phyloP scores from a whole-genome alignment of 345 rosid species.

The Boechera stricta region DNA sequence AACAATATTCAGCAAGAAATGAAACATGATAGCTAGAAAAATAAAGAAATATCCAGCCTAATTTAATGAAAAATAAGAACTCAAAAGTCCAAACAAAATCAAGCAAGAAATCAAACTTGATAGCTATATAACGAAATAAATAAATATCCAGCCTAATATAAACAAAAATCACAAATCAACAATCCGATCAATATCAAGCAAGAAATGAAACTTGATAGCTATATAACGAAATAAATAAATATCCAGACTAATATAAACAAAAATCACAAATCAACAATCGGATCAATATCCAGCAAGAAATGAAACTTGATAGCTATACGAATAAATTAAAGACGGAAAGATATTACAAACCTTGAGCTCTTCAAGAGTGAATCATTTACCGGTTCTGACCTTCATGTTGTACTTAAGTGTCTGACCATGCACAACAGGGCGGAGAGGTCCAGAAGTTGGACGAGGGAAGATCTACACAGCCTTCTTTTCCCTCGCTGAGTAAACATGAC shows the following conservation, averaged over 20 bases:
- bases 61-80: not conserved
- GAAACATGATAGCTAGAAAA: too few relatives aligned
- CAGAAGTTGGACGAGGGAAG: conserved; percentile 81
- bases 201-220: too few relatives aligned
- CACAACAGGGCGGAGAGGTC: conserved; percentile 81
- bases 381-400: conserved; percentile 84
- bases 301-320: not conserved
- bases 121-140: too few relatives aligned
- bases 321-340: not conserved
- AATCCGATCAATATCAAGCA: too few relatives aligned
- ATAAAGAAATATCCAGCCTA: not conserved
- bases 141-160: too few relatives aligned
- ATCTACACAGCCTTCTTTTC: conserved; percentile 85
- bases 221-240: too few relatives aligned
- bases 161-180: too few relatives aligned
- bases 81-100: not conserved
- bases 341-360: conserved; percentile 71
- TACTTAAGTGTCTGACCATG: conserved; percentile 84
- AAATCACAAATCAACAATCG: too few relatives aligned
- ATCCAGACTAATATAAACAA: too few relatives aligned
- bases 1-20: too few relatives aligned
- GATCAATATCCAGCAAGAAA: not conserved
- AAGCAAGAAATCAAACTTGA: too few relatives aligned
- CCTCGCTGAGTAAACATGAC: conserved; percentile 54
- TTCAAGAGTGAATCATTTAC: conserved; percentile 83